These are phyloP conservation scores for Fusarium multiceps DNA, from an alignment of 2,329 filamentous ascomycete species.

Conservation along the genomic window DNA sequence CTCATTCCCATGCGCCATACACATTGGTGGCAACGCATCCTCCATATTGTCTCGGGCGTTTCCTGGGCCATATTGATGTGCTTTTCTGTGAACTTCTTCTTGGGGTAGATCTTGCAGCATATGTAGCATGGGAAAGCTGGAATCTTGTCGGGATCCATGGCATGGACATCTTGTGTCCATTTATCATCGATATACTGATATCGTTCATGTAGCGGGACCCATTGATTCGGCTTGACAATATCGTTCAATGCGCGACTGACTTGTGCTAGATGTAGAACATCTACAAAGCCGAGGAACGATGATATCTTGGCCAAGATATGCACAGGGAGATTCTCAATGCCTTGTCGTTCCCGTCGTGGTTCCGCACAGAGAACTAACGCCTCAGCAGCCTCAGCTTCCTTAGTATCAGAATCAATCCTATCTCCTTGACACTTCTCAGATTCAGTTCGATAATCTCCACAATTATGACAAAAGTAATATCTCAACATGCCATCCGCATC, in stretches of 20 bases:
- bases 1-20: slow-evolving; percentile 11
- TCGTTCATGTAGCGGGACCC: slow-evolving; percentile 22
- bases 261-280: slow-evolving; percentile 12
- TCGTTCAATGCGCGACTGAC: slow-evolving; percentile 13
- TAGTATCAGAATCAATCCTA: background rate
- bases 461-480: slow-evolving; percentile 42
- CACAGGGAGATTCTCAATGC: slow-evolving; percentile 19
- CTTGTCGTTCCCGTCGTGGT: background rate
- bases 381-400: background rate
- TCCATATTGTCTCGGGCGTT: slow-evolving; percentile 22
- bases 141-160: background rate
- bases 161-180: slow-evolving; percentile 10
- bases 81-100: slow-evolving; percentile 5
- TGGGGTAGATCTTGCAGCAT: slow-evolving; percentile 22
- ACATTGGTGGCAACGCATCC: slow-evolving; percentile 26
- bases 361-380: slow-evolving; percentile 1
- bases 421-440: slow-evolving; percentile 25
- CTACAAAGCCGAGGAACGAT: slow-evolving; percentile 11
- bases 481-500: slow-evolving; percentile 8
- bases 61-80: slow-evolving; percentile 4
- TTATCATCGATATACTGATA: slow-evolving; percentile 21
- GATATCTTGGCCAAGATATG: slow-evolving; percentile 25
- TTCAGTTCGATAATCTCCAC: slow-evolving; percentile 22
- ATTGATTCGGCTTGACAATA: slow-evolving; percentile 16
- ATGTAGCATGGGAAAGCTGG: slow-evolving; percentile 26